Evolutionary conservation across 306 rosid genomes (phyloP).

Genomic region (Medicago truncatula): DNA sequence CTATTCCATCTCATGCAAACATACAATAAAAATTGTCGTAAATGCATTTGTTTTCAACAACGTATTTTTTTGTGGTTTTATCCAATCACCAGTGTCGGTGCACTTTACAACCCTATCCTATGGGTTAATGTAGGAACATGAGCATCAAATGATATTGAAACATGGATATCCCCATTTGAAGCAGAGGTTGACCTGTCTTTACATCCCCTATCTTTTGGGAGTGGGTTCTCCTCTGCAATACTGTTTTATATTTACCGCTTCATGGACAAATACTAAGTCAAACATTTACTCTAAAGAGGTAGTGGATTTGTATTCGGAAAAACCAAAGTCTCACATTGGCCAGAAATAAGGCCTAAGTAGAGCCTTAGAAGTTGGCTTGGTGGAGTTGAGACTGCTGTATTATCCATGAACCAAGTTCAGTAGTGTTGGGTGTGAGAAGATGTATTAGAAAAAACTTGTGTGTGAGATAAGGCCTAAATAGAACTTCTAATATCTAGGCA

Average conservation of each 20-base stretch:
- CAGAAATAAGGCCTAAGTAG: neutral
- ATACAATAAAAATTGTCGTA: neutral
- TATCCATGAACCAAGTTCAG: neutral
- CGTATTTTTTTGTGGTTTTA: no score
- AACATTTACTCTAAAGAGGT: constrained; percentile 8
- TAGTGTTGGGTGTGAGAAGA: neutral
- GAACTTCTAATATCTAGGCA: neutral
- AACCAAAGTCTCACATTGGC: neutral
- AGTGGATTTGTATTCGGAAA: constrained; percentile 12
- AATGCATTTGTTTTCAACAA: neutral
- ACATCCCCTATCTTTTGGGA: neutral
- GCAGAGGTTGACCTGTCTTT: neutral
- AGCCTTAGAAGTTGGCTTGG: neutral
- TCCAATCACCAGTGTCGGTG: no score
- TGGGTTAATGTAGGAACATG: constrained; percentile 17
- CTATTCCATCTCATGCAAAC: constrained; percentile 23
- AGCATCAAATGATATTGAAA: neutral
- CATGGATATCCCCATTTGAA: neutral
- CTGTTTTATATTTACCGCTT: constrained; percentile 7
- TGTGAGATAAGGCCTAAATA: neutral
- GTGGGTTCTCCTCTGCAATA: constrained; percentile 2
- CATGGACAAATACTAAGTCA: constrained; percentile 9
- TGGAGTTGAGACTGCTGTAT: neutral
- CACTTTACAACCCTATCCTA: constrained; percentile 4
- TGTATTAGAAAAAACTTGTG: neutral